These are phyloP conservation scores for Xerocomellus amylosporus DNA, from an alignment of 768 basidiomycete species.

Conservation along the genomic window DNA sequence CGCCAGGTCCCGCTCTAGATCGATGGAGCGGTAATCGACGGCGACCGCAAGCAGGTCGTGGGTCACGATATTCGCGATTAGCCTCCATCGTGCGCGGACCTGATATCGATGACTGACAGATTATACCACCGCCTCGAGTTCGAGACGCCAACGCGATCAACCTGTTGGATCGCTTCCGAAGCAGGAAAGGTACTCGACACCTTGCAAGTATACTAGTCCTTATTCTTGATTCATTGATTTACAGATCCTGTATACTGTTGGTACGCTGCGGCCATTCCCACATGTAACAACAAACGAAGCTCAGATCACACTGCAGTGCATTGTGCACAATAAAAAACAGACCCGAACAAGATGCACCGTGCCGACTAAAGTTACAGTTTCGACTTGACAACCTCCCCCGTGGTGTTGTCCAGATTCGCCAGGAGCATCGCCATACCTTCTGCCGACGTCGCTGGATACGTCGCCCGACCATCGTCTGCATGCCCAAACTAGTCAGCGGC, in stretches of 20 bases:
- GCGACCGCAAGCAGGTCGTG: not conserved
- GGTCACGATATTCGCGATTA: not conserved
- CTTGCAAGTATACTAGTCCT: too few species aligned
- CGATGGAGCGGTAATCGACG: not conserved
- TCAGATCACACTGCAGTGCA: too few species aligned
- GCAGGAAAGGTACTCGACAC: not conserved
- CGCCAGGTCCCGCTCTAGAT: not conserved
- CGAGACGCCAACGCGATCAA: not conserved
- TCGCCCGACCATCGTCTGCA: conserved; percentile 76
- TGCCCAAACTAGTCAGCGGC: not conserved
- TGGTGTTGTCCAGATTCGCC: conserved; percentile 49
- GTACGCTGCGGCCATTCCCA: too few species aligned
- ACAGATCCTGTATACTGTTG: too few species aligned
- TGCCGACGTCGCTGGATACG: conserved; percentile 68
- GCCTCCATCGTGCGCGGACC: not conserved
- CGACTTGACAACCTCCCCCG: conserved; percentile 40
- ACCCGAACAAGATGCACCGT: not conserved
- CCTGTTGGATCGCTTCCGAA: conserved; percentile 1
- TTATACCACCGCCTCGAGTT: not conserved
- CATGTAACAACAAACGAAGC: too few species aligned
- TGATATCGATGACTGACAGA: not conserved
- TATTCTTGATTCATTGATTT: too few species aligned
- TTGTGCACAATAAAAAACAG: too few species aligned
- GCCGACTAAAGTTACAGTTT: conserved; percentile 43
- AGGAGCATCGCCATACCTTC: conserved; percentile 80